A percentile compares a stretch with the other conserved stretches of the same genome.
Evolutionary conservation across 2,329 filamentous ascomycete genomes (phyloP).

Genomic region (Hypoxylon sp.): DNA sequence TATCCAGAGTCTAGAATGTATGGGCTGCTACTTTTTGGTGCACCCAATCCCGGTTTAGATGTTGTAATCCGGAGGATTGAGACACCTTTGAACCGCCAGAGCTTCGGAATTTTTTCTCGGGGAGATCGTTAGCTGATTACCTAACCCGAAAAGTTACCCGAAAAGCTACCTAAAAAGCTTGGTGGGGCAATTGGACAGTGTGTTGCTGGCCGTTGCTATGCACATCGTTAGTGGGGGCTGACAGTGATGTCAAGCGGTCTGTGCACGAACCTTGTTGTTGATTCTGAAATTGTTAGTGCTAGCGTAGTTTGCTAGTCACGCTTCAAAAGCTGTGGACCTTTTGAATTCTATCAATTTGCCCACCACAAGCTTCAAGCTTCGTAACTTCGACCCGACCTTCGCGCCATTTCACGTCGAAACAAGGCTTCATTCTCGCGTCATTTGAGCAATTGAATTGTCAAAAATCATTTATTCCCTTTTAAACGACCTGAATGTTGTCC

Average conservation of each 20-base stretch:
- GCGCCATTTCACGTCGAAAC: conserved; percentile 41
- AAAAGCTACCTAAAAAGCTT: conserved; percentile 12
- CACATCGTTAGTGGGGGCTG: conserved; percentile 41
- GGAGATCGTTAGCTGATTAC: conserved; percentile 14
- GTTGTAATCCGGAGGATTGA: conserved; percentile 29
- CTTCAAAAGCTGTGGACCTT: conserved; percentile 33
- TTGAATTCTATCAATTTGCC: conserved; percentile 33
- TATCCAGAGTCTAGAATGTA: conserved; percentile 3
- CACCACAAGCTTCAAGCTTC: conserved; percentile 36
- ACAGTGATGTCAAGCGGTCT: conserved; percentile 48
- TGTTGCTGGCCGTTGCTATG: conserved; percentile 47
- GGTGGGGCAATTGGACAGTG: conserved; percentile 13
- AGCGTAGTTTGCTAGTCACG: conserved; percentile 36
- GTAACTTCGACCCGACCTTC: conserved; percentile 34
- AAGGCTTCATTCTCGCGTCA: conserved; percentile 47
- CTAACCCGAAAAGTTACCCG: conserved; percentile 4
- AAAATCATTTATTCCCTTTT: conserved; percentile 11
- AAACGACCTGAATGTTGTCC: conserved; percentile 43
- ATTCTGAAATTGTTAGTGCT: conserved; percentile 54
- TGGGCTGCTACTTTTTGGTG: conserved; percentile 8
- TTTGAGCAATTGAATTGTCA: conserved; percentile 42
- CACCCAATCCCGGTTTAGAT: conserved; percentile 8
- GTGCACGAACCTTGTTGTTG: conserved; percentile 49
- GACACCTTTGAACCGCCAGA: conserved; percentile 13
- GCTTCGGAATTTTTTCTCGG: conserved; percentile 17